Conservation (phyloP, 2,329 filamentous ascomycete species). For the Pseudogymnoascus sp. region DNA sequence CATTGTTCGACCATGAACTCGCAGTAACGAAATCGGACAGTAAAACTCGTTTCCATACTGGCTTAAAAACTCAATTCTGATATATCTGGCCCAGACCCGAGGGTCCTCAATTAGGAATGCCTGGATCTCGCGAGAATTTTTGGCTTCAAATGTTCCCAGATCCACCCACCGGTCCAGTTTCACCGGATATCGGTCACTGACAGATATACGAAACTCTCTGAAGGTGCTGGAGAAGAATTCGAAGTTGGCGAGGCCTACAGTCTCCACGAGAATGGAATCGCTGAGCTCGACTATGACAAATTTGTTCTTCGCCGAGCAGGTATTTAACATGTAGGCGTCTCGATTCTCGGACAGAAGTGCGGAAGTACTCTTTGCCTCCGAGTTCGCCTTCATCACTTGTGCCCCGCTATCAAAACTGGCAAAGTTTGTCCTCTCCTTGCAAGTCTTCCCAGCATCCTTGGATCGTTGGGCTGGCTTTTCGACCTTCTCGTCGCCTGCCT, state of each 20-base stretch:
- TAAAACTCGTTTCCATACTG: constrained; percentile 97
- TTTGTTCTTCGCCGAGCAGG: constrained; percentile 79
- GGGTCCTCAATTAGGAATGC: constrained; percentile 91
- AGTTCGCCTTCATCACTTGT: constrained; percentile 82
- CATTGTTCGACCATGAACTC: constrained; percentile 88
- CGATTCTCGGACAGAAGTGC: constrained; percentile 93
- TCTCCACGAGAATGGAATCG: constrained; percentile 72
- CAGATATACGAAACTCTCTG: constrained; percentile 79
- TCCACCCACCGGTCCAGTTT: constrained; percentile 89
- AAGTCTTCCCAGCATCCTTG: constrained; percentile 93
- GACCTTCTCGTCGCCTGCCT: constrained; percentile 9
- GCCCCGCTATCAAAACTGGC: constrained; percentile 96
- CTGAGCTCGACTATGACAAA: constrained; percentile 92
- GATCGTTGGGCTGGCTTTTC: constrained; percentile 44
- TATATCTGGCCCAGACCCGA: constrained; percentile 88
- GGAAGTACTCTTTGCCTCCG: constrained; percentile 77
- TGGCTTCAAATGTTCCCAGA: constrained; percentile 79
- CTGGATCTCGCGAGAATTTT: constrained; percentile 89
- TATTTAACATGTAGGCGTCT: constrained; percentile 95
- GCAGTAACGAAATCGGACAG: constrained; percentile 81
- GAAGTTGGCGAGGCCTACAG: constrained; percentile 93
- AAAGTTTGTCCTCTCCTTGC: constrained; percentile 96
- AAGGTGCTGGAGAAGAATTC: constrained; percentile 99
- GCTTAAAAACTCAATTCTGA: constrained; percentile 82
- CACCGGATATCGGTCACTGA: constrained; percentile 89